Evolutionary conservation across 1,284 basidiomycete genomes (phyloP).

Genomic region (Caloboletus firmus): DNA sequence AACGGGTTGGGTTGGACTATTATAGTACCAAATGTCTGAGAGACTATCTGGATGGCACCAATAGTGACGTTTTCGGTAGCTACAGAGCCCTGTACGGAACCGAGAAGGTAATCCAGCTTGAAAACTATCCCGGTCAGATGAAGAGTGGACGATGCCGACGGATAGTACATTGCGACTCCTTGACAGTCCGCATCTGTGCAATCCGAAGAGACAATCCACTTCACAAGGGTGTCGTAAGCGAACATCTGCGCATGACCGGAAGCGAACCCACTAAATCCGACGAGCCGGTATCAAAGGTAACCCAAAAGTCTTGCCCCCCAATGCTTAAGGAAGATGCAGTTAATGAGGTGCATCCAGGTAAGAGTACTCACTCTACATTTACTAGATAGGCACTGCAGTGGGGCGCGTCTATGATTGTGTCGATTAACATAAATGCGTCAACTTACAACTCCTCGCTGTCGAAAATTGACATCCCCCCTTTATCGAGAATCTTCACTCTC

Average conservation of each 20-base stretch:
- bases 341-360: background rate
- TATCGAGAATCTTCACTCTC: constrained; percentile 13
- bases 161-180: constrained; percentile 35
- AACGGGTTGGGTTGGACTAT: background rate
- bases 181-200: constrained; percentile 38
- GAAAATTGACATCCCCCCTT: constrained; percentile 16
- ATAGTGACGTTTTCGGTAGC: constrained; percentile 46
- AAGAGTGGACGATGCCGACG: constrained; percentile 34
- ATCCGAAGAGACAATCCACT: constrained; percentile 40
- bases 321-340: constrained; percentile 19
- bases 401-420: background rate
- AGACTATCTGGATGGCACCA: constrained; percentile 43
- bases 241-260: background rate
- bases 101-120: constrained; percentile 46
- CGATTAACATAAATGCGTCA: background rate
- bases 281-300: constrained; percentile 38
- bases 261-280: constrained; percentile 30
- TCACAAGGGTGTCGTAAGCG: background rate
- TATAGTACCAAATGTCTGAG: constrained; percentile 34
- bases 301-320: constrained; percentile 36
- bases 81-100: constrained; percentile 46
- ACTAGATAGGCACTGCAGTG: constrained; percentile 31
- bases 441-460: constrained; percentile 36
- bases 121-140: constrained; percentile 37
- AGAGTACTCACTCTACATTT: constrained; percentile 25